These are phyloP conservation scores for Heliamphora pulchella DNA, from an alignment of 179 eudicot genomes.

Conservation along the genomic window DNA sequence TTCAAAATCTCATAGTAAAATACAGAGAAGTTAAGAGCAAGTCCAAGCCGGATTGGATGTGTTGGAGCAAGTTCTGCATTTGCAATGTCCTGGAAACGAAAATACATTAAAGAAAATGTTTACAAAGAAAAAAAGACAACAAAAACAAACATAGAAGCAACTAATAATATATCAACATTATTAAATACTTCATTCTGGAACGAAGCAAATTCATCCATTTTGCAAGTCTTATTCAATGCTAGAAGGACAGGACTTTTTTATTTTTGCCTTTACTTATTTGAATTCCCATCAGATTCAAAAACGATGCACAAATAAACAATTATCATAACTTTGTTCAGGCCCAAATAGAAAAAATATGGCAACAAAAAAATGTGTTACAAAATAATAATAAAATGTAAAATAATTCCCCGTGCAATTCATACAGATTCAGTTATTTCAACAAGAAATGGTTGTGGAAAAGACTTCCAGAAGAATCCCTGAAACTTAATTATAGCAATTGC, in stretches of 20 bases:
- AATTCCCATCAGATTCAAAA: not conserved
- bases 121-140: not conserved
- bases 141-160: not conserved
- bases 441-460: not conserved
- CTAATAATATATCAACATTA: not conserved
- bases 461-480: not conserved
- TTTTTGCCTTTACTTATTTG: too few species aligned
- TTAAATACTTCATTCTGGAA: not conserved
- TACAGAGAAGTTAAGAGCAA: constrained; percentile 59
- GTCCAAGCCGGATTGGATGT: constrained; percentile 59
- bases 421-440: not conserved
- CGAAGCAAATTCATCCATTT: not conserved
- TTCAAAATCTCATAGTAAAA: constrained; percentile 57
- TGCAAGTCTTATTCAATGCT: not conserved
- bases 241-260: not conserved
- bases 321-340: not conserved
- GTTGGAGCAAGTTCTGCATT: constrained; percentile 43
- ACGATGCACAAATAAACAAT: not conserved
- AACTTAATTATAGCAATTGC: not conserved
- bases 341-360: not conserved
- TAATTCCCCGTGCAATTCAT: not conserved
- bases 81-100: constrained; percentile 17
- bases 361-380: not conserved
- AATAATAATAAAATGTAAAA: not conserved
- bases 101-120: not conserved